A percentile compares a stretch with the other conserved stretches of the same genome.
phyloP scores from a whole-genome alignment of 129 eudicot genomes.

The Arctium minus region DNA sequence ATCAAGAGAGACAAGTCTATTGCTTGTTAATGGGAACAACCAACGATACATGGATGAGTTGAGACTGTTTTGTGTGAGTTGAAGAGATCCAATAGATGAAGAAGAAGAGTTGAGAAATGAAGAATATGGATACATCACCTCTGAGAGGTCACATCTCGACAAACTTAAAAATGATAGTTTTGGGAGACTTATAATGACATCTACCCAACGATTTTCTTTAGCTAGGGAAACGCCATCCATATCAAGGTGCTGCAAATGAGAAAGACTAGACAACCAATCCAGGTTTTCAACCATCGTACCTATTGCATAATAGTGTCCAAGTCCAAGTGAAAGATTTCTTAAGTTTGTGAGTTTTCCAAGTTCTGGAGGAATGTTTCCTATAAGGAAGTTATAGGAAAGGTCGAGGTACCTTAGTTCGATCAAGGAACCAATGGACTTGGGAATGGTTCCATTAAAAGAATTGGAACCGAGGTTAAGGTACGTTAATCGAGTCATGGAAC shows the following conservation, averaged over 20 bases:
- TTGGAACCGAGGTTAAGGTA: neutral
- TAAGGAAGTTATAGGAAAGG: neutral
- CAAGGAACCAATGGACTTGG: neutral
- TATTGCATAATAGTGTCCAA: too few relatives aligned
- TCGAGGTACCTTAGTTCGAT: neutral
- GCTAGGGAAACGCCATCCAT: neutral
- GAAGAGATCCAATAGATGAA: neutral
- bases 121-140: neutral
- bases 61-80: too few relatives aligned
- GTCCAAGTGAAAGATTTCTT: neutral
- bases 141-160: neutral
- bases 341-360: neutral
- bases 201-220: neutral
- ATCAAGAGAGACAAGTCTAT: too few relatives aligned
- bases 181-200: neutral
- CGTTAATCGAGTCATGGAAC: constrained; percentile 11
- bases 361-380: neutral
- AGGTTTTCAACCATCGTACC: neutral
- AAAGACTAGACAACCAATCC: neutral
- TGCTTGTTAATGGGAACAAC: neutral
- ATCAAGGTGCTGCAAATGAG: neutral
- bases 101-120: neutral
- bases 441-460: neutral
- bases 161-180: neutral
- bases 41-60: neutral